A percentile compares a stretch with the other conserved stretches of the same genome.
These are phyloP conservation scores for Paecilomyces sp. DNA, from an alignment of 2,329 filamentous ascomycete species.

Conservation along the genomic window DNA sequence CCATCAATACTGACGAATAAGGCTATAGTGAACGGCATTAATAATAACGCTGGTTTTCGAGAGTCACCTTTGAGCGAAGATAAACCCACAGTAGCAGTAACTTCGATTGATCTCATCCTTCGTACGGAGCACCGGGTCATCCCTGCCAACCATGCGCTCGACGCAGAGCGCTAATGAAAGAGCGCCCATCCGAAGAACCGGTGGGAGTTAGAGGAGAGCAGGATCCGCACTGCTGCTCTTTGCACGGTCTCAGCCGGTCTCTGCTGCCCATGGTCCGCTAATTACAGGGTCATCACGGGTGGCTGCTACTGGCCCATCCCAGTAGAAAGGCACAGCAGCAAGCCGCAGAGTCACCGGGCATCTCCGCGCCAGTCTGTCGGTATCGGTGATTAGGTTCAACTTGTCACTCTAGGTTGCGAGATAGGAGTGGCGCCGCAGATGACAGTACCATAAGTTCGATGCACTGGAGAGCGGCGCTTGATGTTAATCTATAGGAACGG, in stretches of 20 bases:
- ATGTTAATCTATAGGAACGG: neutral
- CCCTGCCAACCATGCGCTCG: constrained; percentile 2
- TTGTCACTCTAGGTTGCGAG: neutral
- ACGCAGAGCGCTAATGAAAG: neutral
- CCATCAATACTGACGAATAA: neutral
- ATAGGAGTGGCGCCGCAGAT: constrained; percentile 10
- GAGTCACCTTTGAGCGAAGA: neutral
- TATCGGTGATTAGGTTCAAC: constrained; percentile 5
- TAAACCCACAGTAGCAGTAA: neutral
- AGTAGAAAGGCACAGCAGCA: constrained; percentile 6
- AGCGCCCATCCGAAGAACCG: neutral
- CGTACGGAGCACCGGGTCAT: neutral
- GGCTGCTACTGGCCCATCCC: constrained; percentile 1
- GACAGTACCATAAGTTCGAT: constrained; percentile 3
- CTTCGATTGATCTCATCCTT: neutral
- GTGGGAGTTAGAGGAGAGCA: neutral
- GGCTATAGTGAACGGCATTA: neutral
- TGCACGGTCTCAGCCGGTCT: neutral
- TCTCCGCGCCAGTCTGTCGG: constrained; percentile 10
- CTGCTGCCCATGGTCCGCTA: neutral
- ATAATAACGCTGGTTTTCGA: neutral
- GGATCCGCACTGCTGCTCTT: neutral
- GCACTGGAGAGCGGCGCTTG: neutral
- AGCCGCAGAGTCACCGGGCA: neutral
- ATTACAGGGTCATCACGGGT: constrained; percentile 2